A percentile compares a stretch with the other conserved stretches of the same genome.
Evolutionary conservation across 495 filamentous ascomycete genomes (phyloP).

Genomic region (Peziza echinospora): DNA sequence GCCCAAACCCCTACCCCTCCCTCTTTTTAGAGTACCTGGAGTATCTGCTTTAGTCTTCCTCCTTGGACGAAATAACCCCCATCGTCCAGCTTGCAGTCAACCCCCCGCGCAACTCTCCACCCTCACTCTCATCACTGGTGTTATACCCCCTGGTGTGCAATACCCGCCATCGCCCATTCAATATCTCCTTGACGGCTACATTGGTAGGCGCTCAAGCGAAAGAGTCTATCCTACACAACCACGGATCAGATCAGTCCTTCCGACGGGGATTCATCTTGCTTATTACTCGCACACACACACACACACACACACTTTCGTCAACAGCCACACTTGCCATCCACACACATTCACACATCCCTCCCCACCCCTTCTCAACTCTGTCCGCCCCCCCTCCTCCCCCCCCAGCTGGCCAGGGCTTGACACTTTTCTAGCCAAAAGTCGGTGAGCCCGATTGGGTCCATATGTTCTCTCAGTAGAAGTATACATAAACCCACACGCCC

Average conservation of each 20-base stretch:
- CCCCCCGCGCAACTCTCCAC: background rate
- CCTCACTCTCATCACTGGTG: no score
- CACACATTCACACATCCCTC: no score
- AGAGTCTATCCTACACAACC: background rate
- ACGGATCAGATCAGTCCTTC: background rate
- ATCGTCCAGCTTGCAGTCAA: no score
- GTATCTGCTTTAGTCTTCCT: background rate
- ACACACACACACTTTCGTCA: no score
- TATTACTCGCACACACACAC: no score
- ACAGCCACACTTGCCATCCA: no score
- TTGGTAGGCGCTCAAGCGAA: background rate
- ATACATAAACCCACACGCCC: background rate
- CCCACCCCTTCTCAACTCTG: no score
- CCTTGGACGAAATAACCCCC: background rate
- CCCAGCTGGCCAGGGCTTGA: background rate
- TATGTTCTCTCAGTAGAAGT: background rate
- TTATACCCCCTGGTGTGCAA: no score
- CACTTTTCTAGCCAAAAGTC: background rate
- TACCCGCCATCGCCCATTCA: background rate
- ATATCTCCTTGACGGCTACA: background rate
- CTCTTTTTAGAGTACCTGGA: no score
- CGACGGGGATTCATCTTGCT: background rate
- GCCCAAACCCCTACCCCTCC: background rate
- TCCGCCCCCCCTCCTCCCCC: no score
- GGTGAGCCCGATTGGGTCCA: background rate